Conservation (phyloP, 1,284 basidiomycete genomes). For the Rhodotorula sp. region DNA sequence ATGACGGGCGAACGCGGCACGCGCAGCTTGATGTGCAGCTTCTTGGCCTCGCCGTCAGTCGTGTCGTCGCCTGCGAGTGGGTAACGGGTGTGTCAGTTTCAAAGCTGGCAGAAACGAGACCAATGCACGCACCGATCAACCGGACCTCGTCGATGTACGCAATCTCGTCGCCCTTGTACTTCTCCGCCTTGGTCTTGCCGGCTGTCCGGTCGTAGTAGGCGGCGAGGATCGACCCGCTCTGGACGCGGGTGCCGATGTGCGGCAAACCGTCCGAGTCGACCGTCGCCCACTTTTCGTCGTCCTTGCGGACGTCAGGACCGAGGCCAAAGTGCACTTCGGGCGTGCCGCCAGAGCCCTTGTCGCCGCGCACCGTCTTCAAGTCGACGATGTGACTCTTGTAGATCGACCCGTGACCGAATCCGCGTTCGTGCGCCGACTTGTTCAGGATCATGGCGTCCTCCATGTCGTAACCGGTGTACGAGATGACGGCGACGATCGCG, state of each 20-base stretch:
- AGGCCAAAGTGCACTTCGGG: slow-evolving; percentile 71
- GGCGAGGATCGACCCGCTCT: slow-evolving; percentile 73
- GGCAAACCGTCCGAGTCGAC: slow-evolving; percentile 86
- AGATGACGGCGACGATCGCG: slow-evolving; percentile 97
- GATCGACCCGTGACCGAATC: slow-evolving; percentile 94
- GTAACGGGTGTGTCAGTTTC: neutral
- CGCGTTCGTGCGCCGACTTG: slow-evolving; percentile 97
- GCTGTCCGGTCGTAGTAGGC: slow-evolving; percentile 87
- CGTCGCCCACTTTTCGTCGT: slow-evolving; percentile 62
- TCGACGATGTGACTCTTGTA: slow-evolving; percentile 96
- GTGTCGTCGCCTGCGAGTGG: slow-evolving; percentile 67
- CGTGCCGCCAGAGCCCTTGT: slow-evolving; percentile 40
- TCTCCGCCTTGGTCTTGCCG: slow-evolving; percentile 78
- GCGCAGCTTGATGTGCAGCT: slow-evolving; percentile 89
- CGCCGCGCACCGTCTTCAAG: slow-evolving; percentile 74
- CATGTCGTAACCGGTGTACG: slow-evolving; percentile 99
- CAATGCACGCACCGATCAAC: slow-evolving; percentile 65
- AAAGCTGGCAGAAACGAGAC: neutral
- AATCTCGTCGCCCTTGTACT: slow-evolving; percentile 95
- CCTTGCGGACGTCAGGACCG: slow-evolving; percentile 68
- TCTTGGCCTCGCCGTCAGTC: slow-evolving; percentile 84
- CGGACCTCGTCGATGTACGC: slow-evolving; percentile 92
- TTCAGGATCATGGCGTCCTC: slow-evolving; percentile 99
- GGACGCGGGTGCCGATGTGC: slow-evolving; percentile 67
- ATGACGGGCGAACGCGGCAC: slow-evolving; percentile 96